Evolutionary conservation across 768 basidiomycete species (phyloP), one percentile per base, ranked within the genome.

Genomic region (Pholiota molesta): DNA sequence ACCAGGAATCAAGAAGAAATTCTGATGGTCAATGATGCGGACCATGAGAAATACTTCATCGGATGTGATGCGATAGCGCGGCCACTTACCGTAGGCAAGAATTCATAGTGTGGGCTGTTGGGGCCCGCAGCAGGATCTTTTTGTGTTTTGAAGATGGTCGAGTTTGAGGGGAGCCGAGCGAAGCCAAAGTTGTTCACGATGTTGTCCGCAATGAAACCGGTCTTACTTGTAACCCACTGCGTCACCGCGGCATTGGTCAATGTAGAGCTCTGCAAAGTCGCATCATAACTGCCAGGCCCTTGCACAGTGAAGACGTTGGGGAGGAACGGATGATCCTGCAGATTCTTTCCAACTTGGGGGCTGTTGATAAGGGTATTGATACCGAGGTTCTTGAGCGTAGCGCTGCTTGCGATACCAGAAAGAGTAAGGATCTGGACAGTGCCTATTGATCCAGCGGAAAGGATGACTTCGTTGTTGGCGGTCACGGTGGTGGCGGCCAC

Each of bases 271-370:
- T 72, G 66, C 60, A 72, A 60, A 33, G 71, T 42, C 1, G 45
- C 55, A 51, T 76, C 72, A 26, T 66, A 60, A 44, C 68, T 74
- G 10, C 71, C 66, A 10, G 55, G 66, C 10, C 62, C 66, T 17
- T 68, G 64, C 26, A 72, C 70, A 9, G 58, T 57, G 62, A 68
- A 77, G 4, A 68, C 56, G 58, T 65, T 71, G 11, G 69, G 60
- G 11, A 71, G 59, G 33, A 70, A 42, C 10, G 69, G 59, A 49
- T 81, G 79, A 59, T 82, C 82, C 52, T 78, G 77, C 13, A 85
- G 69, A 65, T 84, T 84, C 66, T 77, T 74, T 1, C 82, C 82
- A 14, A 83, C 81, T 10, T 74, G 75, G 1, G 75, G 75, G 44
- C 76, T 71, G 44, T 80, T 66, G 17, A 81, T 68, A 55, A 79